Base-by-base conservation (phyloP, 2,329 filamentous ascomycete genomes). In the Chaetomiaceae sp. region DNA sequence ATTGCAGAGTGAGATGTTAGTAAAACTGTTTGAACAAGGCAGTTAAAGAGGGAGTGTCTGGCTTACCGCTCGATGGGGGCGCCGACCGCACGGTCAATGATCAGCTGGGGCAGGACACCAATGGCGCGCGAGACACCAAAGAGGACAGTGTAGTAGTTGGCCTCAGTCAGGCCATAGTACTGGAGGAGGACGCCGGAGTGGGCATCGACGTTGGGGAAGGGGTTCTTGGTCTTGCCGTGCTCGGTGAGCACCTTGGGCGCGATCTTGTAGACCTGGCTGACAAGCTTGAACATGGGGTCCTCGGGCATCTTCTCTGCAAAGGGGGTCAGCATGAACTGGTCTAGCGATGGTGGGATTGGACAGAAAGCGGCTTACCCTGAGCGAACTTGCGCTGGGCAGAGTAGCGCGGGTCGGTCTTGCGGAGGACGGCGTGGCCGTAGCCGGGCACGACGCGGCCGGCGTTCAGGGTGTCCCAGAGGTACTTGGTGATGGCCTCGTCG, bases 151-250 rank as follows among this genome's bases (percentile, higher is more conserved):
- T 98, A 98, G 85, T 94, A 98, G 85, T 84, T 97, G 73, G 93
- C 86, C 81, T 98, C 91, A 56, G 87, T 97, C 69, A 98, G 79
- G 65, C 93, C 93, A 76, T 98, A 98, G 85, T 98, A 93, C 79
- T 98, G 93, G 61, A 98, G 88, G 58, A 98, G 88, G 59, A 98
- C 93, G 79, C 93, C 93, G 26, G 90, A 96, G 86, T 97, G 93
- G 65, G 91, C 90, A 66, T 97, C 91, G 65, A 97, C 90, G 78
- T 97, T 97, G 72, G 93, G 93, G 81, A 80, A 97, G 59, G 91
- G 91, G 86, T 97, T 96, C 87, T 97, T 97, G 79, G 91, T 97
- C 88, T 98, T 98, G 76, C 93, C 93, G 78, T 98, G 93, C 84
- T 98, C 89, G 58, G 93, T 98, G 69, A 98, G 79, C 63, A 98